Evolutionary conservation across 208 protist species (phyloP).

Genomic region (Trypanosoma theileri): DNA sequence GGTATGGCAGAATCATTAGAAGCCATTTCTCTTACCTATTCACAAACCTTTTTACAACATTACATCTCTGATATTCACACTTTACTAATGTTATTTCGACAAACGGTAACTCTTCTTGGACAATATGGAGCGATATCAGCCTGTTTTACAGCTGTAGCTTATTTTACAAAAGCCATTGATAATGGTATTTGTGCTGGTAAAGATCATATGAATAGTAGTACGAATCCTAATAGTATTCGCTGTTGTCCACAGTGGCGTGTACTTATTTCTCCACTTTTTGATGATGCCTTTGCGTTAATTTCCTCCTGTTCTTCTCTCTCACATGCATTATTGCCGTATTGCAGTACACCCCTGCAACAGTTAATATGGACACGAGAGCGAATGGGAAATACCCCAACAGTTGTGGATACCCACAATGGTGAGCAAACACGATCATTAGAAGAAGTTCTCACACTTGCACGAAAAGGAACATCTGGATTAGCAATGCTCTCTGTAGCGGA

Average conservation of each 20-base stretch:
- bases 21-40: not conserved
- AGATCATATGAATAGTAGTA: not conserved
- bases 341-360: conserved; percentile 17
- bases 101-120: conserved; percentile 10
- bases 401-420: not conserved
- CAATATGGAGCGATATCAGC: conserved; percentile 26
- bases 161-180: conserved; percentile 9
- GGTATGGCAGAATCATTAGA: conserved; percentile 11
- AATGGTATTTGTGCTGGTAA: not conserved
- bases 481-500: conserved; percentile 18
- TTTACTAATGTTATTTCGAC: conserved; percentile 15
- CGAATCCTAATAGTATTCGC: not conserved
- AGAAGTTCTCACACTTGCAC: conserved; percentile 18
- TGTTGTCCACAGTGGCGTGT: conserved; percentile 21
- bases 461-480: conserved; percentile 6
- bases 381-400: not conserved
- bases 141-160: conserved; percentile 13
- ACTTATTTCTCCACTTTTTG: conserved; percentile 23
- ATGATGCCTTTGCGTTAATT: conserved; percentile 26
- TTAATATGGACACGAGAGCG: conserved; percentile 14
- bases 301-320: conserved; percentile 20
- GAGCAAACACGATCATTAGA: conserved; percentile 10
- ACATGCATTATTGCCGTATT: conserved; percentile 25
- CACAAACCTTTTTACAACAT: not conserved
- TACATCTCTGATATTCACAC: conserved; percentile 19